A percentile compares a stretch with the other conserved stretches of the same genome.
These are phyloP conservation scores for Tolypocladium ophioglossoides DNA, from an alignment of 2,329 filamentous ascomycete species.

Conservation along the genomic window DNA sequence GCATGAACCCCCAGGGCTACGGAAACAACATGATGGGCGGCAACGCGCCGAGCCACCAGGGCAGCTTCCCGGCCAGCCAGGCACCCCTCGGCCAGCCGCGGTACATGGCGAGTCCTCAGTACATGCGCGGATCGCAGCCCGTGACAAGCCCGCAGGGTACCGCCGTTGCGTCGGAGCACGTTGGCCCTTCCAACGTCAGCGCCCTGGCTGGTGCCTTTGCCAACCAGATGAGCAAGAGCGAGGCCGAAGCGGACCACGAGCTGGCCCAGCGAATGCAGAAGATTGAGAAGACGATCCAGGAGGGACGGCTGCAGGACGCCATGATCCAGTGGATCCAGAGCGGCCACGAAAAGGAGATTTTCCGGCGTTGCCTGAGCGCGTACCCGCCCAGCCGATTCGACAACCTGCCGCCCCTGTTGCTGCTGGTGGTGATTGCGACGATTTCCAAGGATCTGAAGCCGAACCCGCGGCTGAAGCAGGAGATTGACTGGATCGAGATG, in stretches of 20 bases:
- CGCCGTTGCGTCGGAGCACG: slow-evolving; percentile 20
- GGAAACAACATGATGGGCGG: slow-evolving; percentile 13
- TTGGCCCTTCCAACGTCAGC: slow-evolving; percentile 20
- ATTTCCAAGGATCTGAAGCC: slow-evolving; percentile 47
- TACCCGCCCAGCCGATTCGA: slow-evolving; percentile 33
- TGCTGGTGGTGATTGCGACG: slow-evolving; percentile 54
- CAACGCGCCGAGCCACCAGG: slow-evolving; percentile 17
- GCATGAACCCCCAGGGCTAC: slow-evolving; percentile 16
- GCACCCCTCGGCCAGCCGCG: slow-evolving; percentile 17
- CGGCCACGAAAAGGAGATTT: slow-evolving; percentile 51
- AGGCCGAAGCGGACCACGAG: slow-evolving; percentile 35
- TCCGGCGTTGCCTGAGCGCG: slow-evolving; percentile 33
- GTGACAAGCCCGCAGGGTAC: slow-evolving; percentile 20
- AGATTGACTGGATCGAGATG: slow-evolving; percentile 50
- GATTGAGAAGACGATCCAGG: slow-evolving; percentile 52
- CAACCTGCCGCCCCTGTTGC: slow-evolving; percentile 48
- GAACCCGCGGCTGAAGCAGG: slow-evolving; percentile 40
- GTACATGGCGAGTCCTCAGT: slow-evolving; percentile 26
- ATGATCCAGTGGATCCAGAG: slow-evolving; percentile 59
- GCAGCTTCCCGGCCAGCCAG: slow-evolving; percentile 23
- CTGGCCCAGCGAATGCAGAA: slow-evolving; percentile 42
- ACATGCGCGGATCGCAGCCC: slow-evolving; percentile 21
- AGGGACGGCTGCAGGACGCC: slow-evolving; percentile 50
- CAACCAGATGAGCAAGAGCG: slow-evolving; percentile 22
- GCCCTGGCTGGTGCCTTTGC: slow-evolving; percentile 24